A percentile compares a stretch with the other conserved stretches of the same genome.
Conservation (phyloP, 139 green algal genomes). For the Dunaliella primolecta region DNA sequence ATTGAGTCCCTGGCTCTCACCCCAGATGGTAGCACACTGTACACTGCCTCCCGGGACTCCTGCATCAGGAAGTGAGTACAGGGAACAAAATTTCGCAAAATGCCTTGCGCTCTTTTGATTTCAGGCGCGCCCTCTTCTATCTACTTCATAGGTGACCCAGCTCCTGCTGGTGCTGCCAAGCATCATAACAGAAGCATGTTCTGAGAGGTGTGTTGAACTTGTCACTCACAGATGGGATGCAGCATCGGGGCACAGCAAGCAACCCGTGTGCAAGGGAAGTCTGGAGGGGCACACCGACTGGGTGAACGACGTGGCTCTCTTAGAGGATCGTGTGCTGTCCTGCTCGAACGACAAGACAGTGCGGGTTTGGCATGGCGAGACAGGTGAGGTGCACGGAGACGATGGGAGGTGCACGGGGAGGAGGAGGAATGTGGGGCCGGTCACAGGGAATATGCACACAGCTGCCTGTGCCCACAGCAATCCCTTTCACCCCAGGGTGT, state of each 20-base stretch:
- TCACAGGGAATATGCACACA: neutral
- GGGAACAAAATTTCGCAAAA: neutral
- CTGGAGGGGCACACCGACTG: constrained; percentile 70
- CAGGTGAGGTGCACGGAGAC: neutral
- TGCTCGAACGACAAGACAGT: constrained; percentile 65
- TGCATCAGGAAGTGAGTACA: constrained; percentile 49
- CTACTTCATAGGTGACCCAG: no score
- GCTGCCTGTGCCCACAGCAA: neutral
- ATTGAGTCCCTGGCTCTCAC: constrained; percentile 45
- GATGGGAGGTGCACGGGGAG: neutral
- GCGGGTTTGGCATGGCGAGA: constrained; percentile 43
- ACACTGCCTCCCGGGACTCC: constrained; percentile 58
- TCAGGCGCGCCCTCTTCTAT: no score
- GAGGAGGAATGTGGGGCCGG: no score
- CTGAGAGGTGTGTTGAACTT: no score
- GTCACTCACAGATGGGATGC: neutral
- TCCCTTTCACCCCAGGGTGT: no score
- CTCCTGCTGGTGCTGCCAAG: no score
- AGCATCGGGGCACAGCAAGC: neutral
- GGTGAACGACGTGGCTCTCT: constrained; percentile 60
- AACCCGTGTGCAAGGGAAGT: constrained; percentile 26
- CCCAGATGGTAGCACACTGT: constrained; percentile 41
- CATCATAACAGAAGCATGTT: no score
- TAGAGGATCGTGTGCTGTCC: constrained; percentile 44
- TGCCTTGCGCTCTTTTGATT: neutral